Conservation (phyloP, 345 rosid species). For the Aquilaria malaccensis region DNA sequence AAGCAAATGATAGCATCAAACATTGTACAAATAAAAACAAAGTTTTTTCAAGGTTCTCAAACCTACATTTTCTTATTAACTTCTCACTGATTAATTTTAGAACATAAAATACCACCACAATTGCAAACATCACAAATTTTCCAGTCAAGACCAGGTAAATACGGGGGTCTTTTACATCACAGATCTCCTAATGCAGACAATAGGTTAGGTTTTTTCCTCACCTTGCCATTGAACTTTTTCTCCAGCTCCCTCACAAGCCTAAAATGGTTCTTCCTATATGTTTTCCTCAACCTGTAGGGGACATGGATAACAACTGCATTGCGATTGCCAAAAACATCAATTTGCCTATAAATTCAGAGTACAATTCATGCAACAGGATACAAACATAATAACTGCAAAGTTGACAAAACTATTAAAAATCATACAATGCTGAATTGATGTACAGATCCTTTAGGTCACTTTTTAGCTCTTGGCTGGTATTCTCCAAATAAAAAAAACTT, state of each 20-base stretch:
- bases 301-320: slow-evolving; percentile 75
- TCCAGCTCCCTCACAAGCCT: slow-evolving; percentile 87
- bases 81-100: too few species aligned
- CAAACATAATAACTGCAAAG: neutral
- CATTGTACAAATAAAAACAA: too few species aligned
- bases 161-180: too few species aligned
- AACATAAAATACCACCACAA: too few species aligned
- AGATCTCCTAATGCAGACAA: neutral
- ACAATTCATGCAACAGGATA: neutral
- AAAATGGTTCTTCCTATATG: slow-evolving; percentile 65
- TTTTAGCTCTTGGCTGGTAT: slow-evolving; percentile 66
- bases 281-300: slow-evolving; percentile 80
- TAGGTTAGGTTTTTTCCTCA: slow-evolving; percentile 4
- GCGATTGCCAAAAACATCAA: slow-evolving; percentile 69
- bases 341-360: slow-evolving; percentile 39
- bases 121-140: too few species aligned
- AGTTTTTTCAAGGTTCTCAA: too few species aligned
- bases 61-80: too few species aligned
- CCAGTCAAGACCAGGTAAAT: too few species aligned
- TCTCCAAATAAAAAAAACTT: slow-evolving; percentile 85
- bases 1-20: too few species aligned
- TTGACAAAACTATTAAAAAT: neutral
- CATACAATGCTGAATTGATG: slow-evolving; percentile 70
- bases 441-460: slow-evolving; percentile 84
- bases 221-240: slow-evolving; percentile 92